phyloP scores from a whole-genome alignment of 2,329 filamentous ascomycete genomes.

The Colletotrichum sp. region DNA sequence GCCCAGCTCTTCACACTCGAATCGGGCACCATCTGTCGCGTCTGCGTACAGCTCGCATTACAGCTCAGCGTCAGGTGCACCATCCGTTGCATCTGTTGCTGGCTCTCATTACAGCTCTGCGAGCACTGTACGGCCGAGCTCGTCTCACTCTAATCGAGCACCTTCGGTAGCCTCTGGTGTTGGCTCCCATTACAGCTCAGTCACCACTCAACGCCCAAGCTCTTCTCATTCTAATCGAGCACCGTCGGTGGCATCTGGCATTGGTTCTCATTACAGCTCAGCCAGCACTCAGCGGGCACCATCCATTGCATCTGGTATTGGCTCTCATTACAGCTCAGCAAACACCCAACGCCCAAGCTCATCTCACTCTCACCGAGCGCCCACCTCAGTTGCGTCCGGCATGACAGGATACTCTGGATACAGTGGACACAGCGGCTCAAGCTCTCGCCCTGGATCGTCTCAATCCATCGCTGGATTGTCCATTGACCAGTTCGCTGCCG shows the following conservation, averaged over 20 bases:
- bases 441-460: background rate
- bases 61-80: too few relatives aligned
- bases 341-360: background rate
- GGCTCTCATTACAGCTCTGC: background rate
- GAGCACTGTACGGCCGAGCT: background rate
- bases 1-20: background rate
- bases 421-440: background rate
- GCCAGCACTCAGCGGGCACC: background rate
- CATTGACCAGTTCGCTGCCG: background rate
- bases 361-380: background rate
- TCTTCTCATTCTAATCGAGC: background rate
- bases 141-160: background rate
- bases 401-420: background rate
- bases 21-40: background rate
- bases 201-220: background rate
- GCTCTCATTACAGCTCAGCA: background rate
- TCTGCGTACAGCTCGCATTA: too few relatives aligned
- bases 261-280: background rate
- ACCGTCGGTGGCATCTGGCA: background rate
- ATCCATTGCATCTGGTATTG: background rate
- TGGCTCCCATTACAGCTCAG: background rate
- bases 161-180: background rate
- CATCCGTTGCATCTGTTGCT: too few relatives aligned
- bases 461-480: background rate
- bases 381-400: background rate